phyloP scores from a whole-genome alignment of 495 filamentous ascomycete genomes.

The Barbatosphaeria neglecta region DNA sequence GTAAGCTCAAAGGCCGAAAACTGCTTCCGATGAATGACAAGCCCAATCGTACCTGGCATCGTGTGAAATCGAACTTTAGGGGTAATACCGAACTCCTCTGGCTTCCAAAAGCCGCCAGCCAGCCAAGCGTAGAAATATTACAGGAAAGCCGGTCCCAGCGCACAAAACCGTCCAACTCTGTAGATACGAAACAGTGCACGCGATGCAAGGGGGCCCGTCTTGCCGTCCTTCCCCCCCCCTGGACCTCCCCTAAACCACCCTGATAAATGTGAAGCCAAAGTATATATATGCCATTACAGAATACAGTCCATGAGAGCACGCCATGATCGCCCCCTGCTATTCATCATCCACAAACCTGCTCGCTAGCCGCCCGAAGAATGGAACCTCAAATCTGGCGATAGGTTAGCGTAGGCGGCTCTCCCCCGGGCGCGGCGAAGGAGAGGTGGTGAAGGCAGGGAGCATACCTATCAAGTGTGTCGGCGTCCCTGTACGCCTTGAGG shows the following conservation, averaged over 20 bases:
- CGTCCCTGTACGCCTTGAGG: constrained; percentile 73
- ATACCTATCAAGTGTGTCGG: constrained; percentile 78
- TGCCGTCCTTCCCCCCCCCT: background rate
- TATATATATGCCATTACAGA: background rate
- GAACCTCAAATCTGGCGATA: constrained; percentile 59
- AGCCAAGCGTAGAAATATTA: background rate
- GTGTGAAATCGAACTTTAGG: too few species aligned
- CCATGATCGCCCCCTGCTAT: constrained; percentile 25
- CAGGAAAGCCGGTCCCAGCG: background rate
- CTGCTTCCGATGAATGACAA: too few species aligned
- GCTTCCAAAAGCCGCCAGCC: background rate
- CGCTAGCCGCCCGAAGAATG: constrained; percentile 72
- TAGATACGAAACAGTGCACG: too few species aligned
- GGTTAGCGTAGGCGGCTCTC: constrained; percentile 2
- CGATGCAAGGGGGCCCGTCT: too few species aligned
- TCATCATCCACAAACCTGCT: constrained; percentile 91
- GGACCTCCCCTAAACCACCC: background rate
- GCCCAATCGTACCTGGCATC: too few species aligned
- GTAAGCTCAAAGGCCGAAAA: too few species aligned
- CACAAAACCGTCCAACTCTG: background rate
- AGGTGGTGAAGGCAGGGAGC: background rate
- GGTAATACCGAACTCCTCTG: too few species aligned
- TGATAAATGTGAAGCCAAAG: background rate
- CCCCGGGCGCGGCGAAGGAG: too few species aligned
- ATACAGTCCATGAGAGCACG: constrained; percentile 7